Evolutionary conservation across 2,329 filamentous ascomycete species (phyloP).

Genomic region (Phyllachora maydis): DNA sequence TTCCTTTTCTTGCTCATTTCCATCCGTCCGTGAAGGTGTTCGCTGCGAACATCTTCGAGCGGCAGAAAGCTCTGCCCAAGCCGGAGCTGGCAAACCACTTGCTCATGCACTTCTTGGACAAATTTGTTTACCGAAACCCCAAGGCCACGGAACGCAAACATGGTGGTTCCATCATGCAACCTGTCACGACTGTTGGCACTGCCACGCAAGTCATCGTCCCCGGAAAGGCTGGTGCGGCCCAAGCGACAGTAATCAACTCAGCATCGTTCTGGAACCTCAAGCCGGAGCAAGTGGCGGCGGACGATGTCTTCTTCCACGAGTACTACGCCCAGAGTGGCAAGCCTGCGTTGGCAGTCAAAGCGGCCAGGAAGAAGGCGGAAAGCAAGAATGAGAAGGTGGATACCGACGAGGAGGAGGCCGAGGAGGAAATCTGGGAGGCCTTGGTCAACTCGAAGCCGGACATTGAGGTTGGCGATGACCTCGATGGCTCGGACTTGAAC

Average conservation of each 20-base stretch:
- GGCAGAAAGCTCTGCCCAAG: slow-evolving; percentile 58
- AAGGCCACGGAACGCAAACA: slow-evolving; percentile 49
- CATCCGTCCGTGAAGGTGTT: slow-evolving; percentile 85
- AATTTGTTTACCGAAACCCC: slow-evolving; percentile 93
- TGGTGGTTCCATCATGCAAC: slow-evolving; percentile 92
- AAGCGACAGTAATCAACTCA: slow-evolving; percentile 44
- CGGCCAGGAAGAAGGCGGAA: slow-evolving; percentile 35
- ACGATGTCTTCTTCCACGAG: slow-evolving; percentile 95
- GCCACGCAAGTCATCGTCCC: slow-evolving; percentile 34
- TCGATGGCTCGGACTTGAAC: slow-evolving; percentile 23
- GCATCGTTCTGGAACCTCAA: slow-evolving; percentile 85
- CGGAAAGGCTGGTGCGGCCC: slow-evolving; percentile 21
- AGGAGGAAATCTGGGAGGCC: slow-evolving; percentile 14
- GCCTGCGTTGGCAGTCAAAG: slow-evolving; percentile 29
- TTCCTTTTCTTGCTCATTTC: slow-evolving; percentile 61
- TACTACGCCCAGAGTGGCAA: slow-evolving; percentile 72
- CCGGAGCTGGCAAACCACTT: slow-evolving; percentile 81
- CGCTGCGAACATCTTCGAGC: slow-evolving; percentile 48
- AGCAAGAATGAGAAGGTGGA: slow-evolving; percentile 67
- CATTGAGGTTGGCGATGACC: slow-evolving; percentile 25
- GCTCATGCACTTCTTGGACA: slow-evolving; percentile 87
- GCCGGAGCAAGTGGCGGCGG: slow-evolving; percentile 65
- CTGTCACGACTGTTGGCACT: slow-evolving; percentile 35
- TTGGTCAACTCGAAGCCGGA: slow-evolving; percentile 13
- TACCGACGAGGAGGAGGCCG: slow-evolving; percentile 18